phyloP scores from a whole-genome alignment of 768 basidiomycete species.

The Austroboletus eburneus region DNA sequence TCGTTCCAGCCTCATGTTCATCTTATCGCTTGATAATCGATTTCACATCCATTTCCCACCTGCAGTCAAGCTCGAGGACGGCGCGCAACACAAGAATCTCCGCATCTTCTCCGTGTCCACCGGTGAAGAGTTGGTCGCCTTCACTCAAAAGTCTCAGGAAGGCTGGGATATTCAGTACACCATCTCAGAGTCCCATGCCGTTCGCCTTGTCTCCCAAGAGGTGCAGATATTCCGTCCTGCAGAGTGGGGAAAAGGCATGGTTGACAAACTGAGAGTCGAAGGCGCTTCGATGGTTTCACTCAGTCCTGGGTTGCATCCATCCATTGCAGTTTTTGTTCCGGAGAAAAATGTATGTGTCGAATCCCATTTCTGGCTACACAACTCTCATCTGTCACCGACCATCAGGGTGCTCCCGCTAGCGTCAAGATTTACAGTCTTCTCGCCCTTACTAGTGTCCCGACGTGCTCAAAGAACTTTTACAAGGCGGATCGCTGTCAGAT shows the following conservation, averaged over 20 bases:
- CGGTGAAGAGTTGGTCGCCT: conserved; percentile 81
- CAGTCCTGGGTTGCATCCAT: conserved; percentile 82
- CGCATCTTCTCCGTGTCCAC: conserved; percentile 84
- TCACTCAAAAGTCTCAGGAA: conserved; percentile 88
- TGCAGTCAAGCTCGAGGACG: conserved; percentile 82
- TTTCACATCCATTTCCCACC: conserved; percentile 7
- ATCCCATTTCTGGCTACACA: not conserved
- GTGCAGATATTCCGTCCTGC: conserved; percentile 81
- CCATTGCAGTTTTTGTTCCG: conserved; percentile 86
- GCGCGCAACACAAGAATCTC: conserved; percentile 89
- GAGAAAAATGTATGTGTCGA: conserved; percentile 75
- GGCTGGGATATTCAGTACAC: conserved; percentile 92
- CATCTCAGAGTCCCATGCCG: conserved; percentile 80
- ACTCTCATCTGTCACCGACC: not conserved
- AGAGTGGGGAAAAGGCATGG: conserved; percentile 74
- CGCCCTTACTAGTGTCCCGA: conserved; percentile 57
- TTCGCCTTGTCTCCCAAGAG: conserved; percentile 76
- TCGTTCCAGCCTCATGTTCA: conserved; percentile 23
- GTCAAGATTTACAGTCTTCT: conserved; percentile 80
- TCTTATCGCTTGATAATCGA: conserved; percentile 11
- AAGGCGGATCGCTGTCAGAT: conserved; percentile 91
- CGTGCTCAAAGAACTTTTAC: conserved; percentile 89
- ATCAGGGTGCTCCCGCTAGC: conserved; percentile 80
- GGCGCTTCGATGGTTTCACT: conserved; percentile 73
- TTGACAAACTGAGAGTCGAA: conserved; percentile 80